These are phyloP conservation scores for Dactylellina cionopaga DNA, from an alignment of 2,329 filamentous ascomycete species.

Conservation along the genomic window DNA sequence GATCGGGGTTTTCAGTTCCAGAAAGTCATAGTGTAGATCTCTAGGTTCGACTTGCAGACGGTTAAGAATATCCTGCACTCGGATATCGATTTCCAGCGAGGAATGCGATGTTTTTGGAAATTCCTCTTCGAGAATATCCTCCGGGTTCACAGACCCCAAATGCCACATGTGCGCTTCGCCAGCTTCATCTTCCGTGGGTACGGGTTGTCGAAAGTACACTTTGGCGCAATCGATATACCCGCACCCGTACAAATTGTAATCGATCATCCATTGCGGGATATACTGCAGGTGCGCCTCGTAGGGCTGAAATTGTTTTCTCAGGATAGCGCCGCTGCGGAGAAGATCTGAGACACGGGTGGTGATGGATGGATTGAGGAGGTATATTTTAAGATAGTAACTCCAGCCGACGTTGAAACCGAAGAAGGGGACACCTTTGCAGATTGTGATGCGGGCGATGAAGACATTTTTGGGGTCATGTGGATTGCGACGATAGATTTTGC, in stretches of 20 bases:
- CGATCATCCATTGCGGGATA: constrained; percentile 94
- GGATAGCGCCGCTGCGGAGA: constrained; percentile 84
- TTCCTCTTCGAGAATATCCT: constrained; percentile 70
- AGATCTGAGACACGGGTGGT: constrained; percentile 90
- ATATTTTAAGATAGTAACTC: constrained; percentile 90
- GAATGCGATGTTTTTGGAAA: constrained; percentile 87
- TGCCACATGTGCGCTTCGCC: constrained; percentile 79
- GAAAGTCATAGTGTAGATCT: constrained; percentile 85
- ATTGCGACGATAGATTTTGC: constrained; percentile 83
- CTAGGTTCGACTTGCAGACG: constrained; percentile 78
- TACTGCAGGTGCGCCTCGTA: constrained; percentile 95
- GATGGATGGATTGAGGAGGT: constrained; percentile 85
- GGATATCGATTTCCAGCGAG: constrained; percentile 87
- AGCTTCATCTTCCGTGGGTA: constrained; percentile 75
- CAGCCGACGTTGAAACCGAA: constrained; percentile 96
- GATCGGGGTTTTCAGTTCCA: constrained; percentile 74
- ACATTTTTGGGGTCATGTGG: constrained; percentile 72
- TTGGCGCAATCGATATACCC: constrained; percentile 80
- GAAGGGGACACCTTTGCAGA: constrained; percentile 93
- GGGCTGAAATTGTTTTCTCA: constrained; percentile 85
- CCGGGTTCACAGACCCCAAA: constrained; percentile 72
- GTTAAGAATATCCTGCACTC: constrained; percentile 87
- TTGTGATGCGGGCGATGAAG: constrained; percentile 88
- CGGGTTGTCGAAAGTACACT: constrained; percentile 76
- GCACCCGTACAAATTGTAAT: constrained; percentile 97